Conservation (phyloP, 169 alveolate genomes). For the Theileria equi region DNA sequence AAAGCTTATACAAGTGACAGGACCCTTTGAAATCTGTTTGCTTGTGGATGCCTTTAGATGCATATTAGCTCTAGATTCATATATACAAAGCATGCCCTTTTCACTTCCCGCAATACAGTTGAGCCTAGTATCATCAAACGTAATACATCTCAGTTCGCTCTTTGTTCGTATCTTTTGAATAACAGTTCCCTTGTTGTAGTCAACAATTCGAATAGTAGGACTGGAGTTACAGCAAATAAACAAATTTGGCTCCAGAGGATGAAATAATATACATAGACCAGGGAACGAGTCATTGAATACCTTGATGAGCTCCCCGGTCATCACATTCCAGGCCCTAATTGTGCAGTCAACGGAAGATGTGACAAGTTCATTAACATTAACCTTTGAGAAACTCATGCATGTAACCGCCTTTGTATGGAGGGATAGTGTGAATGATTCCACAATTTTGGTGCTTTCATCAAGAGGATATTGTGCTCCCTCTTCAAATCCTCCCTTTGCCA, state of each 20-base stretch:
- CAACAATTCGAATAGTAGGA: conserved; percentile 77
- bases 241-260: conserved; percentile 76
- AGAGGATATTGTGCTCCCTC: neutral
- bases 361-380: conserved; percentile 67
- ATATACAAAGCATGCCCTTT: conserved; percentile 74
- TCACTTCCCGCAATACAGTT: conserved; percentile 82
- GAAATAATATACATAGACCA: conserved; percentile 73
- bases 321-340: conserved; percentile 82
- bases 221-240: conserved; percentile 77
- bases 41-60: conserved; percentile 62
- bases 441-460: conserved; percentile 41
- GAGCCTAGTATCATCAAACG: conserved; percentile 79
- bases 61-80: conserved; percentile 66
- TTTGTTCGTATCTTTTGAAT: conserved; percentile 78
- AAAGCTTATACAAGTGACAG: conserved; percentile 71
- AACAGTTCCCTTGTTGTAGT: conserved; percentile 77
- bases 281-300: conserved; percentile 82
- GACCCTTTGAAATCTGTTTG: conserved; percentile 63
- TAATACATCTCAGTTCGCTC: conserved; percentile 78
- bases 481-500: neutral
- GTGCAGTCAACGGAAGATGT: conserved; percentile 82
- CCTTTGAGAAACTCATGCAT: conserved; percentile 67
- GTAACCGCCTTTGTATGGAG: conserved; percentile 75
- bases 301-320: conserved; percentile 77
- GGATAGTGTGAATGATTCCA: conserved; percentile 52